Conservation (phyloP, 2,329 filamentous ascomycete genomes). For the Penicillium sp. region DNA sequence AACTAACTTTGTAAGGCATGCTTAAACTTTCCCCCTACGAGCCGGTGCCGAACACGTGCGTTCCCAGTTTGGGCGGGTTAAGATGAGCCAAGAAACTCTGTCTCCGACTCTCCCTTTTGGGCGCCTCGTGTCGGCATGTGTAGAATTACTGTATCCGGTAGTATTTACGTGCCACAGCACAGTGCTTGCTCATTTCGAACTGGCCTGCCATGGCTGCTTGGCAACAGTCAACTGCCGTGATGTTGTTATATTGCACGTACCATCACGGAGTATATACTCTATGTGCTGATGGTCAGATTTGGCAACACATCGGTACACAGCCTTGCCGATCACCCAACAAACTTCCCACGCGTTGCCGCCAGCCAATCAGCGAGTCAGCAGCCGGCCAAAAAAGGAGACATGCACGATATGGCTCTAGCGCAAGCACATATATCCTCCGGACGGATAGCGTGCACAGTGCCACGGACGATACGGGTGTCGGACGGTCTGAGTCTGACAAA, state of each 20-base stretch:
- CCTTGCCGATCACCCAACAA: neutral
- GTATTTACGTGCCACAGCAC: neutral
- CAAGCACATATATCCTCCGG: neutral
- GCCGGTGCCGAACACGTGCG: conserved; percentile 6
- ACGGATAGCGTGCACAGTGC: neutral
- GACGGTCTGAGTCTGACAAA: no score
- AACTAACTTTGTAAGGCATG: no score
- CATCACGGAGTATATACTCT: no score
- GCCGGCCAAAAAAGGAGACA: neutral
- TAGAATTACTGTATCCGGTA: neutral
- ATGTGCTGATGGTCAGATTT: no score
- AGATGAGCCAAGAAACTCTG: no score
- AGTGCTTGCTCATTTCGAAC: neutral
- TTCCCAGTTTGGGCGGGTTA: neutral
- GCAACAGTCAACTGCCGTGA: neutral
- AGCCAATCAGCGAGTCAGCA: neutral
- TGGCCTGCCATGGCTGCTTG: neutral
- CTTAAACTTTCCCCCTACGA: neutral
- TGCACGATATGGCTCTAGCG: neutral
- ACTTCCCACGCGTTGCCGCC: neutral
- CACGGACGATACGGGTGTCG: no score
- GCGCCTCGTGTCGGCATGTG: neutral
- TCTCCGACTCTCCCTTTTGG: no score
- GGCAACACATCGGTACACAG: neutral
- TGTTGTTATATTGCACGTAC: no score